Evolutionary conservation across 495 filamentous ascomycete genomes (phyloP), one percentile per base, ranked within the genome.

Genomic region (Penicillium turbatum): DNA sequence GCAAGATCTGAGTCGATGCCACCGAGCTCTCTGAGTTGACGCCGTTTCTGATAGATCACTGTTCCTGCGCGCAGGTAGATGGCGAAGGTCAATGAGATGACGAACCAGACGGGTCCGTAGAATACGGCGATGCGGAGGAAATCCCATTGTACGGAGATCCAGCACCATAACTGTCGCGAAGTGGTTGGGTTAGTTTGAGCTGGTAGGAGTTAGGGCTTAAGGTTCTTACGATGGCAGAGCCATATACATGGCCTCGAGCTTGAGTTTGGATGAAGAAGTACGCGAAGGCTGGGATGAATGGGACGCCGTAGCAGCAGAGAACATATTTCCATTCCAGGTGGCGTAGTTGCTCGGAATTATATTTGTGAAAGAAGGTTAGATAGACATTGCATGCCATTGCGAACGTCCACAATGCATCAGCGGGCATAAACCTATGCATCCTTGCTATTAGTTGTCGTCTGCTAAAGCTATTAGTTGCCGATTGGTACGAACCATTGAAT

Each of bases 311-410:
- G 70, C 88, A 92, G 52, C 73, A 66, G 7, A 86, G 13, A 1
- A 90, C 61, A 55, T 96, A 95, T 48, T 78, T 82, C 56, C 82
- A 79, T 62, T 96, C 90, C 55, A 92, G 76, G 13, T 64, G 73
- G 2, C 84, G 82, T 43, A 96, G 78, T 49, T 82, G 78, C 2
- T 79, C 70, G 0, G 86, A 82, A 44, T 85, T 81, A 62, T 85
- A 92, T 54, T 85, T 84, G 58, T 78, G 79, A 67, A 92, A 93
- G 59, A 96, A 91, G 13, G 89, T 92, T 16, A 95, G 72, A 62
- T 88, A 90, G 54, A 96, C 90, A 61, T 95, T 96, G 53, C 86
- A 76, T 2, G 90, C 88, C 90, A 96, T 96, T 43, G 86, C 86
- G 40, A 92, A 75, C 1, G 86, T 86, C 87, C 87, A 90, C 37